Percentiles rank a stretch among this genome's conserved stretches.
Evolutionary conservation across 345 rosid genomes (phyloP).

Genomic region (Pistacia integerrima): DNA sequence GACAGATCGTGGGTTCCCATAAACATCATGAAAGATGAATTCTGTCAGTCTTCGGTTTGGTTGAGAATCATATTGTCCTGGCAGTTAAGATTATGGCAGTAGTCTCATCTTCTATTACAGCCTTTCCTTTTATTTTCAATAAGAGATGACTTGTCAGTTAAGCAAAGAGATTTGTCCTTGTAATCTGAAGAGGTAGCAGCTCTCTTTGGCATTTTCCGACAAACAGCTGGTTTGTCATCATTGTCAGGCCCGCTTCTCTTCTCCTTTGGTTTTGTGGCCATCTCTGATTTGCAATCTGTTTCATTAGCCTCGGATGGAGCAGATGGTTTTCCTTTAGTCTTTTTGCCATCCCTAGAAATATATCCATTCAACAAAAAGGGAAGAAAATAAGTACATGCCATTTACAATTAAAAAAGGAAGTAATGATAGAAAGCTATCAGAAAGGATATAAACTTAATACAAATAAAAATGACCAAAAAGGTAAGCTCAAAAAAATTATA

Average conservation of each 20-base stretch:
- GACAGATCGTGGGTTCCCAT: constrained; percentile 39
- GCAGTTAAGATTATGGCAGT: constrained; percentile 41
- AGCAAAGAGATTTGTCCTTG: constrained; percentile 51
- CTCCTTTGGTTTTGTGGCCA: constrained; percentile 18
- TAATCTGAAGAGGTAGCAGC: constrained; percentile 72
- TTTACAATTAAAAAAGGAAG: background rate
- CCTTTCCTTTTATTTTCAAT: constrained; percentile 46
- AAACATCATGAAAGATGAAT: constrained; percentile 43
- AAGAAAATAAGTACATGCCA: background rate
- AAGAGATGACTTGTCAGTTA: constrained; percentile 40
- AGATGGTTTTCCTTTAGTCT: background rate
- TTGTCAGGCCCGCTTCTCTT: constrained; percentile 39
- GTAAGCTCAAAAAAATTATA: too few relatives aligned
- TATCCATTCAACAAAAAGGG: background rate
- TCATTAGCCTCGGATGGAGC: background rate
- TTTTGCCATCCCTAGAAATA: background rate
- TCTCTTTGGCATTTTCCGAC: constrained; percentile 60
- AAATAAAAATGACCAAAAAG: too few relatives aligned
- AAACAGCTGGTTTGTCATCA: constrained; percentile 18
- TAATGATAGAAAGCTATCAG: background rate
- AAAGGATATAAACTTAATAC: background rate
- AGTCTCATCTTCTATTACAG: constrained; percentile 50
- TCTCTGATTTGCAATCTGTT: constrained; percentile 1
- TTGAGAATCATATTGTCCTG: constrained; percentile 28
- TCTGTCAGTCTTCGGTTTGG: constrained; percentile 60